Base-by-base conservation (phyloP, 805 yeast genomes). In the Candida takata region DNA sequence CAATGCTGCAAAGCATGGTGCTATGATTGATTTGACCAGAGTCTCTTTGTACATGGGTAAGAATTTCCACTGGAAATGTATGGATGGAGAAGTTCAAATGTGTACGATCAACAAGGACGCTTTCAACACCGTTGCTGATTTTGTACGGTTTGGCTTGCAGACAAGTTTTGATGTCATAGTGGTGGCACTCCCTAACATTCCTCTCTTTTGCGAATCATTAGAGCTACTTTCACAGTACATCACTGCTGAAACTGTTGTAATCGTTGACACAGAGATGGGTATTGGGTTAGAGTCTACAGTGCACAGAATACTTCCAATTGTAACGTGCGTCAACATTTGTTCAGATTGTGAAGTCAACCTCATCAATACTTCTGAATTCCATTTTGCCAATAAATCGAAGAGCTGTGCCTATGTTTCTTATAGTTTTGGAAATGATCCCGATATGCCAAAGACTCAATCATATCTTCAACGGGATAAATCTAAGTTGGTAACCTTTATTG, bases 251-350 rank as follows among this genome's bases (percentile, higher is more conserved):
- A 29, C 50, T 2, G 24, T 41, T 24, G 29, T 47, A 8, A 15
- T 45, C 6, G 37, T 45, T 24, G 53, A 49, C 24, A 40, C 41
- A 14, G 34, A 31, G 24, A 31, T 25, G 23, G 33, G 33, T 3
- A 15, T 30, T 15, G 33, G 33, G 8, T 23, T 30, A 6, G 33
- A 30, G 10, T 9, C 30, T 11, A 28, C n/a, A n/a, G 35, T 21
- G 24, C 6, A 19, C 18, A 24, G 20, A 10, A 20, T 20, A 9
- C 14, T 33, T 9, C 30, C 35, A 8, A 14, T 7, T 18, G 20
- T 27, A 6, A 10, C 25, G 8, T 33, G 35, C 15, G 16, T 27
- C 7, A 20, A 20, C 9, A 18, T 28, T 28, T 24, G 26, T 16
- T 16, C 16, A 19, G 28, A 27, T 18, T 18, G 30, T 19, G 36